Conservation (phyloP, 306 rosid genomes). For the Cicer pinnatifidum region DNA sequence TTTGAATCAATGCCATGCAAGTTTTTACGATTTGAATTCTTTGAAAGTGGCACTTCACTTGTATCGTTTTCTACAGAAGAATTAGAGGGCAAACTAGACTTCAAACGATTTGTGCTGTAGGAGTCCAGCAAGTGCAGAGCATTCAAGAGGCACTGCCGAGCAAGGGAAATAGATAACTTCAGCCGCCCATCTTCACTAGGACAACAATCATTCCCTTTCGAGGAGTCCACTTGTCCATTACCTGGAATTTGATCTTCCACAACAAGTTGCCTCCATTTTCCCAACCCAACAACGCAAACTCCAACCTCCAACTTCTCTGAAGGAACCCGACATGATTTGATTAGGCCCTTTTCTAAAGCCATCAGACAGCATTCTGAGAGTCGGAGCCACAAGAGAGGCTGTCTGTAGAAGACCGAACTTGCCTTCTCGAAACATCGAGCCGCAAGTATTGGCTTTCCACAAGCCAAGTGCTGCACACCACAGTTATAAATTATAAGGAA, state of each 20-base stretch:
- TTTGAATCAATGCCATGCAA: conserved; percentile 65
- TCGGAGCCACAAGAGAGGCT: conserved; percentile 96
- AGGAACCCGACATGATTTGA: conserved; percentile 51
- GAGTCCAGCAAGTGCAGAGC: conserved; percentile 71
- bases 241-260: conserved; percentile 64
- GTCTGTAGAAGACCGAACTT: conserved; percentile 76
- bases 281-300: conserved; percentile 77
- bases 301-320: conserved; percentile 67
- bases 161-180: conserved; percentile 79
- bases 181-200: conserved; percentile 66
- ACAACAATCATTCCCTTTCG: conserved; percentile 53
- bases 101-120: conserved; percentile 51
- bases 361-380: conserved; percentile 95
- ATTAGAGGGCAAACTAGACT: conserved; percentile 68
- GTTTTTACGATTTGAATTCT: conserved; percentile 65
- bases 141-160: conserved; percentile 78
- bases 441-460: conserved; percentile 88
- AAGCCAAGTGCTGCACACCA: conserved; percentile 89
- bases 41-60: conserved; percentile 62
- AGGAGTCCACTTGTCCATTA: conserved; percentile 53
- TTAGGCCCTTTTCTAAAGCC: conserved; percentile 84
- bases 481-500: conserved; percentile 78
- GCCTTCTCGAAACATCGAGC: conserved; percentile 95
- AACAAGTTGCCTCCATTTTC: conserved; percentile 95
- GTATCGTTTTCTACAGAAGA: conserved; percentile 65